Evolutionary conservation across 2,329 filamentous ascomycete species (phyloP).

Genomic region (Diaporthe citri): DNA sequence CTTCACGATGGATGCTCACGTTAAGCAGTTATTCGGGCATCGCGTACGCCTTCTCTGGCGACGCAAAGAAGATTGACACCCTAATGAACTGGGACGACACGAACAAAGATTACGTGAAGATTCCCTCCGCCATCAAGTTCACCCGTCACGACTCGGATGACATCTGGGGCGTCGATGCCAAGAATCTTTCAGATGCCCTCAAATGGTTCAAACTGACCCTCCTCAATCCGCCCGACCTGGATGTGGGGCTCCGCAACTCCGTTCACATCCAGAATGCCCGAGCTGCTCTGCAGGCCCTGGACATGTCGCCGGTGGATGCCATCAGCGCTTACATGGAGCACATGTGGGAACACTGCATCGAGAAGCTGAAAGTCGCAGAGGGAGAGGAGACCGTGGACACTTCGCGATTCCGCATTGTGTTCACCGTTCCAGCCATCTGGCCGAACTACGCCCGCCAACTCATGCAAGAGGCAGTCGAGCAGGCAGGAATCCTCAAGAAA

Average conservation of each 20-base stretch:
- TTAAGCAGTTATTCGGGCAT: constrained; percentile 54
- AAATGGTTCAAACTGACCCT: constrained; percentile 59
- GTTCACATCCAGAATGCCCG: constrained; percentile 42
- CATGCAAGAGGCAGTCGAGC: constrained; percentile 52
- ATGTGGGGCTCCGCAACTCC: constrained; percentile 42
- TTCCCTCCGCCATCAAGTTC: constrained; percentile 47
- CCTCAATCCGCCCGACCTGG: constrained; percentile 49
- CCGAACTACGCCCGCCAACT: constrained; percentile 51
- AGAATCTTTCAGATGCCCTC: constrained; percentile 45
- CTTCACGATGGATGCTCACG: background rate
- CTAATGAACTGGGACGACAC: constrained; percentile 49
- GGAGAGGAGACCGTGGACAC: constrained; percentile 44
- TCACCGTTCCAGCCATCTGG: constrained; percentile 63
- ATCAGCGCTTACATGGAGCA: constrained; percentile 50
- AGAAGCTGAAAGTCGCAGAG: constrained; percentile 45
- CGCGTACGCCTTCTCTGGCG: constrained; percentile 52
- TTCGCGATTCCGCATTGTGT: constrained; percentile 52
- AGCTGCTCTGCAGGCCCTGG: background rate
- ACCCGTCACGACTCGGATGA: fast-evolving
- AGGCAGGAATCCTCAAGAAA: constrained; percentile 52
- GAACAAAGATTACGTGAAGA: constrained; percentile 50
- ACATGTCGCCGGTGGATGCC: constrained; percentile 46
- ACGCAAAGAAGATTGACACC: constrained; percentile 46
- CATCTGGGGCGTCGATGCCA: constrained; percentile 50
- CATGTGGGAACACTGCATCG: constrained; percentile 50